Evolutionary conservation across 176 grass and related monocot genomes (phyloP).

Genomic region (Pontederia paniculata): DNA sequence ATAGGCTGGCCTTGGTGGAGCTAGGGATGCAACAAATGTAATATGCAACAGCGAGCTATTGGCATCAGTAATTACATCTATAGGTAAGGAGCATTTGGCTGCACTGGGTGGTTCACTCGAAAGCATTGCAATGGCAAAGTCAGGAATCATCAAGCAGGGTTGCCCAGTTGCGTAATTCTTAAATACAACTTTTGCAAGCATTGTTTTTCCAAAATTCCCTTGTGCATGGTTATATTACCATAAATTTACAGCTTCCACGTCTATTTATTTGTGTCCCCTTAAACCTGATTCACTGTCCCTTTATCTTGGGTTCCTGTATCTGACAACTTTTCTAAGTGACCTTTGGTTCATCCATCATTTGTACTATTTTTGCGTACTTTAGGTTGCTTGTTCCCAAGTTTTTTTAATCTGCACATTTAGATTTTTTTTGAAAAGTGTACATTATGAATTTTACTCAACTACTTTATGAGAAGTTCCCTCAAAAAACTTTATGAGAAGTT

Average conservation of each 20-base stretch:
- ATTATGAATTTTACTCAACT: no score
- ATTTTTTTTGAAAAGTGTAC: no score
- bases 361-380: no score
- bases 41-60: conserved; percentile 63
- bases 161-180: conserved; percentile 65
- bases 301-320: background rate
- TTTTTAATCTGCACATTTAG: no score
- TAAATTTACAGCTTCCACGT: background rate
- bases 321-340: no score
- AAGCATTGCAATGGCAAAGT: conserved; percentile 82
- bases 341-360: no score
- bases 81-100: conserved; percentile 78
- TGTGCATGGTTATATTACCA: background rate
- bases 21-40: conserved; percentile 95
- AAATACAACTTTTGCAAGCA: background rate
- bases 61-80: conserved; percentile 71
- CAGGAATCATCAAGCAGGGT: conserved; percentile 83
- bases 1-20: conserved; percentile 89
- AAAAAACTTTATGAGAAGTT: no score
- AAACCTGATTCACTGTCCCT: background rate
- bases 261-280: background rate
- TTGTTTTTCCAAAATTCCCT: background rate
- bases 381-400: no score
- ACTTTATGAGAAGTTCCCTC: no score
- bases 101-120: conserved; percentile 83